Evolutionary conservation across 345 rosid species (phyloP).

Genomic region (Nephelium lappaceum): DNA sequence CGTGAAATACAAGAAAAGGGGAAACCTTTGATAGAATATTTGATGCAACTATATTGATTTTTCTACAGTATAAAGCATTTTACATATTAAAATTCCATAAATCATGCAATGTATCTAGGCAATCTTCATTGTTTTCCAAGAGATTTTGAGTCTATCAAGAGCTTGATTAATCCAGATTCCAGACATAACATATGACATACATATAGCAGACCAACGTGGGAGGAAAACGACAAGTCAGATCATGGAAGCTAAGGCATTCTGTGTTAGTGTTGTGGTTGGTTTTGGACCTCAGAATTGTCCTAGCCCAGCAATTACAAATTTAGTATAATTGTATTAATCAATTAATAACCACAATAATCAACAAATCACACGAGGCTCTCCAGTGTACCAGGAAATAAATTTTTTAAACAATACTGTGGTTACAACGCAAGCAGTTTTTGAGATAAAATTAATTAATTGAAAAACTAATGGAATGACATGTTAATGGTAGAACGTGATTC

Average conservation of each 20-base stretch:
- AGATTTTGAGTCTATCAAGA: neutral
- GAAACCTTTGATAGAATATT: neutral
- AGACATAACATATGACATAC: constrained; percentile 5
- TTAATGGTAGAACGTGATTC: constrained; percentile 38
- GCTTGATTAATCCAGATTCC: neutral
- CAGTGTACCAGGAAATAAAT: neutral
- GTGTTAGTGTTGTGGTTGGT: neutral
- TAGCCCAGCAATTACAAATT: neutral
- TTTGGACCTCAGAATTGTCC: neutral
- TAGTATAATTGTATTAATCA: neutral
- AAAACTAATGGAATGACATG: neutral
- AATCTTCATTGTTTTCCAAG: neutral
- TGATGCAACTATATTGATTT: neutral
- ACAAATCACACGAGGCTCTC: neutral
- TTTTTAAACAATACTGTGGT: neutral
- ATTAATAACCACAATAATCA: neutral
- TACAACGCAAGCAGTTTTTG: neutral
- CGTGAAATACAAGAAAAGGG: too few species aligned
- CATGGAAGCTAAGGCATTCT: neutral
- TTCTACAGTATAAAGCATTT: neutral
- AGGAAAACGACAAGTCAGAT: constrained; percentile 2
- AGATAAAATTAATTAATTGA: neutral
- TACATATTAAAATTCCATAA: neutral
- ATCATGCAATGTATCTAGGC: constrained; percentile 4
- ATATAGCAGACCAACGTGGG: neutral